These are phyloP conservation scores for Niveomyces coronatus DNA, from an alignment of 2,329 filamentous ascomycete genomes.

Conservation along the genomic window DNA sequence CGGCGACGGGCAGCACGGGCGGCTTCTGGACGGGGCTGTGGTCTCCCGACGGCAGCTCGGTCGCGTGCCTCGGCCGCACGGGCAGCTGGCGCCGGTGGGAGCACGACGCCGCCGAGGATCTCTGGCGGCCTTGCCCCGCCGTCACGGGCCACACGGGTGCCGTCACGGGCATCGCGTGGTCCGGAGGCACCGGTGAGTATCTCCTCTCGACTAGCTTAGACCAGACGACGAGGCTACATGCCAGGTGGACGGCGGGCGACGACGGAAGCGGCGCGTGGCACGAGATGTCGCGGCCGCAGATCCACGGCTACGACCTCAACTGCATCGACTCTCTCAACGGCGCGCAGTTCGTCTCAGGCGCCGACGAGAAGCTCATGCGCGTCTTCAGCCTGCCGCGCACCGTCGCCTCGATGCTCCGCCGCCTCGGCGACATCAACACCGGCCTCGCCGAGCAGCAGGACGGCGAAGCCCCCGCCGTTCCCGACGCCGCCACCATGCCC, in stretches of 20 bases:
- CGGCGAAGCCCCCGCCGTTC: conserved; percentile 39
- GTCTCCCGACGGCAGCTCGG: conserved; percentile 64
- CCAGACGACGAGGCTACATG: conserved; percentile 84
- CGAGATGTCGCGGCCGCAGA: conserved; percentile 90
- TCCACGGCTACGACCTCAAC: conserved; percentile 96
- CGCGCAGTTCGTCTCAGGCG: conserved; percentile 80
- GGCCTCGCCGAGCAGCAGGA: too few species aligned
- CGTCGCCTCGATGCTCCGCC: conserved; percentile 63
- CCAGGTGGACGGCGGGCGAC: conserved; percentile 54
- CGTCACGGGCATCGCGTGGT: conserved; percentile 77
- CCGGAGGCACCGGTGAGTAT: conserved; percentile 68
- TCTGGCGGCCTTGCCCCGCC: conserved; percentile 68
- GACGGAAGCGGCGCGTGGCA: conserved; percentile 73
- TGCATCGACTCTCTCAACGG: conserved; percentile 70
- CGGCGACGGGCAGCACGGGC: conserved; percentile 88
- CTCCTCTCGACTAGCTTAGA: conserved; percentile 82
- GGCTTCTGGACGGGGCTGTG: conserved; percentile 96
- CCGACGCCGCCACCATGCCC: conserved; percentile 88
- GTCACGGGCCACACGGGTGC: conserved; percentile 76
- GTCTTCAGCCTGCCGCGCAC: conserved; percentile 86
- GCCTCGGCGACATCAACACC: conserved; percentile 50
- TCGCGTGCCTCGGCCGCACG: conserved; percentile 78
- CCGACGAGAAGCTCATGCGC: conserved; percentile 94
- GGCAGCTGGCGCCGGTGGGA: conserved; percentile 90
- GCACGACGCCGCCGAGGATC: conserved; percentile 46